phyloP scores from a whole-genome alignment of 2,329 filamentous ascomycete species.

The Ascochyta koolunga region DNA sequence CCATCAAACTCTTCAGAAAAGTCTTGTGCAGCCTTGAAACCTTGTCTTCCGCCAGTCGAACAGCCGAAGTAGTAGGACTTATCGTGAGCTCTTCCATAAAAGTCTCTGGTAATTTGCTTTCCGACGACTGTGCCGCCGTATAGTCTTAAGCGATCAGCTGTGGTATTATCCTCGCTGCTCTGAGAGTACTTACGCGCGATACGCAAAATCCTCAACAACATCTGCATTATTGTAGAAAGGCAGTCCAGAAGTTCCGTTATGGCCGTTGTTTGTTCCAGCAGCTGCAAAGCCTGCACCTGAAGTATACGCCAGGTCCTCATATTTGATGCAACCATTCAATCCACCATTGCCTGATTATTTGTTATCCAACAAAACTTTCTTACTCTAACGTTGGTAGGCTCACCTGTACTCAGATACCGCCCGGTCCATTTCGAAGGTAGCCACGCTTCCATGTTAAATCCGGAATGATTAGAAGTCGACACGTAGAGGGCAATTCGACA shows the following conservation, averaged over 20 bases:
- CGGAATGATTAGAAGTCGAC: constrained; percentile 48
- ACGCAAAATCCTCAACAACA: constrained; percentile 57
- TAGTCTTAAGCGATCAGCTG: constrained; percentile 32
- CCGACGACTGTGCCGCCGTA: constrained; percentile 43
- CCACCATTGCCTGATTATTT: constrained; percentile 46
- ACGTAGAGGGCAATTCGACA: constrained; percentile 52
- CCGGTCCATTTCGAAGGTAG: constrained; percentile 51
- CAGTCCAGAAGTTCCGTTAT: constrained; percentile 53
- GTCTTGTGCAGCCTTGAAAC: constrained; percentile 42
- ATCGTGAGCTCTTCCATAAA: constrained; percentile 48
- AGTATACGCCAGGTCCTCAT: constrained; percentile 48
- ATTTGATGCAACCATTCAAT: constrained; percentile 49
- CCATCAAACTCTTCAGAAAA: constrained; percentile 48
- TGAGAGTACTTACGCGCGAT: constrained; percentile 43
- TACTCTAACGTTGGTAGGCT: not conserved
- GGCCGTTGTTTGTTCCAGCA: constrained; percentile 52
- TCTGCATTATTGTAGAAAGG: constrained; percentile 56
- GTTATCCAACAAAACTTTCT: not conserved
- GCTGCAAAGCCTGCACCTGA: constrained; percentile 48
- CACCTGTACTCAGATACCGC: constrained; percentile 36
- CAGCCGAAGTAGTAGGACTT: constrained; percentile 51
- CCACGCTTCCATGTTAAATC: constrained; percentile 54
- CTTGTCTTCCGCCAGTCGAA: constrained; percentile 48
- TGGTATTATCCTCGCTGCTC: rapidly evolving
- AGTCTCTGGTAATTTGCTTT: constrained; percentile 49